Percentiles rank a stretch among this genome's conserved stretches.
These are phyloP conservation scores for Psilocybe tampanensis DNA, from an alignment of 768 basidiomycete species.

Conservation along the genomic window DNA sequence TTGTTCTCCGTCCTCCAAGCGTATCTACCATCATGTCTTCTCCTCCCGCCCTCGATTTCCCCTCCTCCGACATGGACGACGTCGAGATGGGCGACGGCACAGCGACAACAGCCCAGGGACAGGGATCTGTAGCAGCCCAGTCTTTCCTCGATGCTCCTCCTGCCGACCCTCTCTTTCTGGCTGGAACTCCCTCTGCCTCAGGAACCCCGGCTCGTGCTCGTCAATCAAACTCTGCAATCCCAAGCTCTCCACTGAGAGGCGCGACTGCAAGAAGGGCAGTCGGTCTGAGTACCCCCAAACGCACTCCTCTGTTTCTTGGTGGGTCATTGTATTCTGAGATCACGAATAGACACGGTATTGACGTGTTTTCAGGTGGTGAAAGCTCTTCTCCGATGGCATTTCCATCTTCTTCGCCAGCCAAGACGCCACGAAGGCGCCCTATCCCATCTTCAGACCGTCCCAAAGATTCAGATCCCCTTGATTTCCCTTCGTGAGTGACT, in stretches of 20 bases:
- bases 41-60: conserved; percentile 65
- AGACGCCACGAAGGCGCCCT: conserved; percentile 43
- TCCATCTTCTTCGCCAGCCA: conserved; percentile 63
- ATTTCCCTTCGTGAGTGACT: conserved; percentile 64
- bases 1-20: conserved; percentile 17
- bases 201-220: conserved; percentile 50
- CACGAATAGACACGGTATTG: neutral
- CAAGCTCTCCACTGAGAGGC: conserved; percentile 51
- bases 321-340: conserved; percentile 21
- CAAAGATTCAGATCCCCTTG: conserved; percentile 65
- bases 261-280: conserved; percentile 54
- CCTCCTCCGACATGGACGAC: conserved; percentile 56
- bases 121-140: conserved; percentile 31
- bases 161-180: conserved; percentile 52
- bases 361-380: conserved; percentile 37
- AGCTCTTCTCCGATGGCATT: conserved; percentile 68
- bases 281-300: conserved; percentile 57
- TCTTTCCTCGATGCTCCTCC: conserved; percentile 44
- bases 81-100: conserved; percentile 36
- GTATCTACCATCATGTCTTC: conserved; percentile 52
- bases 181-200: conserved; percentile 52
- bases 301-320: conserved; percentile 56
- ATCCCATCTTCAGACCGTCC: conserved; percentile 37
- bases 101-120: conserved; percentile 13
- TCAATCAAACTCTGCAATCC: conserved; percentile 38